Base-by-base conservation (phyloP, 768 basidiomycete genomes). In the Hygrophorus russula region DNA sequence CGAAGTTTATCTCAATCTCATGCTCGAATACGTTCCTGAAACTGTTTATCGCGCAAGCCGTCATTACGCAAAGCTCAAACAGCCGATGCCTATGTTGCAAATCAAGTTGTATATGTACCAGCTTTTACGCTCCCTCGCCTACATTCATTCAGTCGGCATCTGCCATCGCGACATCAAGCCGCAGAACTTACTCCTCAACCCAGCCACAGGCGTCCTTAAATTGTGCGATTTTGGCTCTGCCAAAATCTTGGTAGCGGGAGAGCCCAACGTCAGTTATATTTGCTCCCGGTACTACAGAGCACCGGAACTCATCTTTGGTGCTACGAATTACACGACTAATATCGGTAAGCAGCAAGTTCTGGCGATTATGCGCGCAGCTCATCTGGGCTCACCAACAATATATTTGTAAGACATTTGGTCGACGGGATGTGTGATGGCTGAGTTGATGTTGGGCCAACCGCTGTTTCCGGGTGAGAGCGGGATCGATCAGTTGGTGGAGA, bases 21-120 rank as follows among this genome's bases (percentile, higher is more conserved):
- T 99, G 27, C 80, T 96, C 56, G 96, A 99, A 80, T 99, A 91
- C 65, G 92, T 99, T 40, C 96, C 96, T 32, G 96, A 98, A 69
- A 99, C 96, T 12, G 96, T 99, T 45, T 98, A 98, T 69, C 90
- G 94, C 57, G 96, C 94, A 19, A 94, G 90, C 59, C 82, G 94
- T 58, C 94, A 97, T 68, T 99, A 98, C 63, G 88, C 93, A 53
- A 98, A 98, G 67, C 86, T 99, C 67, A 99, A 99, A 72, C 96
- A 99, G 61, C 88, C 90, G 47, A 99, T 99, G 96, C 96, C 96
- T 24, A 97, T 92, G 81, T 79, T 96, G 41, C 96, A 98, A 70
- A 93, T 99, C 73, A 98, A 98, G 71, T 68, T 99, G 57, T 99
- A 99, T 73, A 98, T 97, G 93, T 96, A 97, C 66, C 90, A 99